Base-by-base conservation (phyloP, 306 rosid genomes). In the Astragalus glycyphyllos region DNA sequence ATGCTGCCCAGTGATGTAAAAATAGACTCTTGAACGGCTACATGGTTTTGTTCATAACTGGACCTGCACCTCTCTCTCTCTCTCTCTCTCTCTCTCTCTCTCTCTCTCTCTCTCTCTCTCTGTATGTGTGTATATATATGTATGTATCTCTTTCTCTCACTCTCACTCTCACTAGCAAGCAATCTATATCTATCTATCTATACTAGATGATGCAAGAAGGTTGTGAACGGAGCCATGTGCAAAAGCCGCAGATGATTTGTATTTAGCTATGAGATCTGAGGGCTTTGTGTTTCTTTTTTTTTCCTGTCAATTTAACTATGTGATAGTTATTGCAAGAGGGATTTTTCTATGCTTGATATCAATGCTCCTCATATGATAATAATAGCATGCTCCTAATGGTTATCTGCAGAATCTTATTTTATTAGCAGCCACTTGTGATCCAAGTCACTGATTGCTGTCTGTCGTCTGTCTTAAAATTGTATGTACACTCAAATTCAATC, bases 1-100 rank as follows among this genome's bases (percentile, higher is more conserved):
- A 32, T 65, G 20, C 17, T 53, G 72, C 85, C 85, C 82, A 5
- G 26, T 72, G 85, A 81, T 67, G 72, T 26, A 72, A 47, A 50
- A 59, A 58, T 15, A 50, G 4, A 51, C 48, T 31, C 17, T 59
- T 50, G 75, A 66, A 6, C 3, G 42, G 68, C 57, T 71, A 54
- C 57, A 23, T 50, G 68, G 76, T 51, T 66, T 66, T 72, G 73
- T 71, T 71, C 75, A 37, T 51, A 58, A 59, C 81, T 48, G 20
- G 49, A 60, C 29, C 40, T 71, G 76, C 79, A 59, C 68, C 64
- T 35, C 6, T 46, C 73, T 59, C 45, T 58, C 64, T 35, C 6
- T 46, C 73, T 59, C 45, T 58, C 6, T 48, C 48, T 50, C 15
- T 71, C 32, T 56, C 48, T 65, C 34, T 45, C 16, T 46, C 50